phyloP scores from a whole-genome alignment of 176 grass and related monocot species.

The Avena insularis region DNA sequence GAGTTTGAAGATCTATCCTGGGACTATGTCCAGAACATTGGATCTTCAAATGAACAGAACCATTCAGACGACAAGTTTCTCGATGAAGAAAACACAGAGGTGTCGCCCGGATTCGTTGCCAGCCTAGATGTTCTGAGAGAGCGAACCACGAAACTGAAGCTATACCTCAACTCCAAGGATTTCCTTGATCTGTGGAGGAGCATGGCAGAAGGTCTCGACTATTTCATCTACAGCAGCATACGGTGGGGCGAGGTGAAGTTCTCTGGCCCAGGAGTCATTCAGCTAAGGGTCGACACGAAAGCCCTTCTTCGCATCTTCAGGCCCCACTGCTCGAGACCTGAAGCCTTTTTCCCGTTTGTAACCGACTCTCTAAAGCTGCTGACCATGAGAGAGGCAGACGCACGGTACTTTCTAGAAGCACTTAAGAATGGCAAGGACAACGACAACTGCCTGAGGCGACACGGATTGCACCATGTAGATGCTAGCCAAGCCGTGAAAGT shows the following conservation, averaged over 20 bases:
- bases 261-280: constrained; percentile 54
- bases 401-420: constrained; percentile 56
- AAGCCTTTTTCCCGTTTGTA: constrained; percentile 73
- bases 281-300: constrained; percentile 70
- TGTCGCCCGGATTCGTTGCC: constrained; percentile 66
- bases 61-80: constrained; percentile 25
- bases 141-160: constrained; percentile 60
- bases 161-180: constrained; percentile 83
- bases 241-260: constrained; percentile 59
- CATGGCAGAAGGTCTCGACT: constrained; percentile 84
- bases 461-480: constrained; percentile 71
- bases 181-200: constrained; percentile 98
- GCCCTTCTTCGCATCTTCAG: constrained; percentile 70
- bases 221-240: constrained; percentile 81
- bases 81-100: constrained; percentile 63
- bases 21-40: constrained; percentile 79
- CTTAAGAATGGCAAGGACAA: constrained; percentile 45
- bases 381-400: constrained; percentile 55
- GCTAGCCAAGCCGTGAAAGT: constrained; percentile 65
- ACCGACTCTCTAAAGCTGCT: constrained; percentile 77
- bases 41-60: constrained; percentile 46
- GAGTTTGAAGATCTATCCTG: constrained; percentile 92
- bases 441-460: constrained; percentile 41
- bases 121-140: constrained; percentile 73
- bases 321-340: constrained; percentile 77